Evolutionary conservation across 805 yeast genomes (phyloP).

Genomic region (Candida nanaspora): DNA sequence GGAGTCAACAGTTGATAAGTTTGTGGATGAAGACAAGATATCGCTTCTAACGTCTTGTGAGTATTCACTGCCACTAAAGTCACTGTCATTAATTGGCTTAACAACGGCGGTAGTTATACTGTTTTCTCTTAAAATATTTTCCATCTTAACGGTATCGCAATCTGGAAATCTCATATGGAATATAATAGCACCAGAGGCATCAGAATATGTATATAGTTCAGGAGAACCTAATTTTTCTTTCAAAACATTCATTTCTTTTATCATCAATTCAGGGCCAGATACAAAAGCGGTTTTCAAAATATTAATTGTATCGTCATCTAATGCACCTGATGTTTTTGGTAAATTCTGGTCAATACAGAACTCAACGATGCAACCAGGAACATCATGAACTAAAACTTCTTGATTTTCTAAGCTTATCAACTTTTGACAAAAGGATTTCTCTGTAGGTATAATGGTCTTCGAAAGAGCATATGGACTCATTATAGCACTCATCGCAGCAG

Average conservation of each 20-base stretch:
- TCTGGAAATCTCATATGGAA: slow-evolving; percentile 54
- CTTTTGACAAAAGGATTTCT: too few species aligned
- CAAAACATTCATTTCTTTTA: slow-evolving; percentile 34
- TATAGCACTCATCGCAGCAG: slow-evolving; percentile 15
- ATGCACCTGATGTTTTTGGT: slow-evolving; percentile 26
- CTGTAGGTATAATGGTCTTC: too few species aligned
- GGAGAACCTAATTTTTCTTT: slow-evolving; percentile 51
- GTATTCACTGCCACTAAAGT: background rate
- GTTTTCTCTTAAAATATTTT: slow-evolving; percentile 47
- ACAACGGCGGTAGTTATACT: slow-evolving; percentile 55
- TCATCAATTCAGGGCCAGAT: slow-evolving; percentile 33
- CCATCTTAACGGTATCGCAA: slow-evolving; percentile 52
- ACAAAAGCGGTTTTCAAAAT: slow-evolving; percentile 30
- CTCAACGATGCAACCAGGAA: slow-evolving; percentile 46
- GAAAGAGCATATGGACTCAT: too few species aligned
- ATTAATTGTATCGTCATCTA: slow-evolving; percentile 37
- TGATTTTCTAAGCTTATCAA: too few species aligned
- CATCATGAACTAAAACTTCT: background rate
- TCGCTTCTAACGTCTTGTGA: too few species aligned
- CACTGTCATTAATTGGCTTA: background rate
- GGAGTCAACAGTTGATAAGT: background rate
- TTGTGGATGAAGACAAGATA: background rate
- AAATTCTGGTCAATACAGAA: slow-evolving; percentile 31
- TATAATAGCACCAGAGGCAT: background rate
- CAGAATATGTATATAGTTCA: background rate